Evolutionary conservation across 768 basidiomycete species (phyloP).

Genomic region (Dentipellis fragilis): DNA sequence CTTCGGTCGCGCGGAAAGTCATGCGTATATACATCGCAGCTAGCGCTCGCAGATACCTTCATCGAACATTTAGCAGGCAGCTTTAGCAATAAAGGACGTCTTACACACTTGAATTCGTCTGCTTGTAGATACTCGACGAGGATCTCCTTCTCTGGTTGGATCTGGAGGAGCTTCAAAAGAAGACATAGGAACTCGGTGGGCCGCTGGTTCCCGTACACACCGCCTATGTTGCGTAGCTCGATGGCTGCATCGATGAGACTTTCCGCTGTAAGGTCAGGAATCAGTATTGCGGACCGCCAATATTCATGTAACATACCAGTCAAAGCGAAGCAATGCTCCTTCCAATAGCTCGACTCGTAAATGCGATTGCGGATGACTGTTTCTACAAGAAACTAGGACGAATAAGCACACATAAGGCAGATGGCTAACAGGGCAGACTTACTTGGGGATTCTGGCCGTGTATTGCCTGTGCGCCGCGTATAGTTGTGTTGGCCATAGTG

Average conservation of each 20-base stretch:
- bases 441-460: slow-evolving; percentile 98
- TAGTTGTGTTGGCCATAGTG: slow-evolving; percentile 87
- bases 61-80: background rate
- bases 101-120: slow-evolving; percentile 95
- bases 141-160: slow-evolving; percentile 98
- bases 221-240: slow-evolving; percentile 73
- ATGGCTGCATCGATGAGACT: slow-evolving; percentile 90
- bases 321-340: slow-evolving; percentile 96
- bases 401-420: slow-evolving; percentile 9
- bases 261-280: slow-evolving; percentile 48
- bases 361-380: slow-evolving; percentile 94
- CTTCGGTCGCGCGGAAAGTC: slow-evolving; percentile 84
- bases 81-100: background rate
- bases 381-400: slow-evolving; percentile 76
- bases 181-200: slow-evolving; percentile 93
- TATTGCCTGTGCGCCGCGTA: slow-evolving; percentile 77
- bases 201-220: slow-evolving; percentile 90
- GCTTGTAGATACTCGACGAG: slow-evolving; percentile 89
- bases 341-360: slow-evolving; percentile 93
- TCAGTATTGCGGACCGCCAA: background rate
- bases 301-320: slow-evolving; percentile 51
- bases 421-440: too few species aligned
- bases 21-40: slow-evolving; percentile 92
- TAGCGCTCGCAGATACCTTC: slow-evolving; percentile 86
- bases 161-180: slow-evolving; percentile 87